A percentile compares a stretch with the other conserved stretches of the same genome.
Evolutionary conservation across 192 early-diverging fungal species (phyloP).

Genomic region (Phycomyces nitens): DNA sequence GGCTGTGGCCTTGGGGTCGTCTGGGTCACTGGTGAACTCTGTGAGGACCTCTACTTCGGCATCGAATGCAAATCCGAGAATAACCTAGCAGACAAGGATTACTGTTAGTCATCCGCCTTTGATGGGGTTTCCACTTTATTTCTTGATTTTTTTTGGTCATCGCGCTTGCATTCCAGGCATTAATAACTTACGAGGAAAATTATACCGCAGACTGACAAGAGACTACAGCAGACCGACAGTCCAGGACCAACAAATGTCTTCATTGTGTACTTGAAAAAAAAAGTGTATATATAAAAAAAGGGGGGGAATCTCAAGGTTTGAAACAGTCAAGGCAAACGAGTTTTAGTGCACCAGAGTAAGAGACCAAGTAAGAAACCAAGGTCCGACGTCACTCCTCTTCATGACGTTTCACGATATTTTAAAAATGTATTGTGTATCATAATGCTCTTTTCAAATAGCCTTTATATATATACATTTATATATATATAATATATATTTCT

Average conservation of each 20-base stretch:
- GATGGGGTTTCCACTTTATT: background rate
- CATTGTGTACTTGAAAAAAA: slow-evolving; percentile 33
- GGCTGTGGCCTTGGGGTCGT: slow-evolving; percentile 43
- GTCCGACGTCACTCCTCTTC: too few species aligned
- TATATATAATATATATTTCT: too few species aligned
- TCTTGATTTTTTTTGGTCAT: background rate
- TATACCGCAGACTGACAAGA: slow-evolving; percentile 47
- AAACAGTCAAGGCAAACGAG: slow-evolving; percentile 2
- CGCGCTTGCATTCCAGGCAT: too few species aligned
- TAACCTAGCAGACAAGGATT: too few species aligned
- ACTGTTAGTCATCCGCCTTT: too few species aligned
- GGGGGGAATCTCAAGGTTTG: background rate
- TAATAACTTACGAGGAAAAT: slow-evolving; percentile 46
- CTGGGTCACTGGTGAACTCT: slow-evolving; percentile 43
- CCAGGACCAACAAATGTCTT: slow-evolving; percentile 49
- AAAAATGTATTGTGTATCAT: too few species aligned
- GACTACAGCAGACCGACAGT: slow-evolving; percentile 43
- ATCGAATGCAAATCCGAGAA: slow-evolving; percentile 42
- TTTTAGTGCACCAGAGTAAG: too few species aligned
- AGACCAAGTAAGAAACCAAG: too few species aligned
- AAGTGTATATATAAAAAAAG: too few species aligned
- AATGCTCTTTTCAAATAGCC: too few species aligned
- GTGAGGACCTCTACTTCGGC: slow-evolving; percentile 45
- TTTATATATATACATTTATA: too few species aligned
- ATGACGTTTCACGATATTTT: too few species aligned